phyloP scores from a whole-genome alignment of 73 alveolate genomes.

The Paramecium primaurelia region DNA sequence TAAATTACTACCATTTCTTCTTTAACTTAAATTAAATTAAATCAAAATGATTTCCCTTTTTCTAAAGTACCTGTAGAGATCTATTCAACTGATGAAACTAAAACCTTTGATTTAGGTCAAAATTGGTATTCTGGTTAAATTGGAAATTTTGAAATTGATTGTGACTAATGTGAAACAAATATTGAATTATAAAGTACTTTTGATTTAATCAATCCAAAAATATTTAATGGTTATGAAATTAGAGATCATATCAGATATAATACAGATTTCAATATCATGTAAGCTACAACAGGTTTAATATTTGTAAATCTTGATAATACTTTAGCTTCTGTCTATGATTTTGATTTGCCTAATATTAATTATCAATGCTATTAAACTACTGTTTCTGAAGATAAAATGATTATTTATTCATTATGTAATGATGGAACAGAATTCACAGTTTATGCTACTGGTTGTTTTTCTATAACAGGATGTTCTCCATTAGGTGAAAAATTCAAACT shows the following conservation, averaged over 20 bases:
- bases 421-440: background rate
- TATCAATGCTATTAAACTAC: background rate
- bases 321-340: background rate
- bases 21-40: background rate
- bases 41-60: background rate
- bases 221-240: background rate
- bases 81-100: background rate
- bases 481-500: background rate
- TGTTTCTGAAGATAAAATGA: background rate
- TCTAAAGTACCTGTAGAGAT: background rate
- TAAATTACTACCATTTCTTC: background rate
- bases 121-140: conserved; percentile 29
- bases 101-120: background rate
- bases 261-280: background rate
- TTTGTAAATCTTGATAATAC: background rate
- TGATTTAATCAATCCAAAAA: too few relatives aligned
- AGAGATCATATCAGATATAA: background rate
- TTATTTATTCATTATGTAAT: background rate
- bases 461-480: conserved; percentile 2
- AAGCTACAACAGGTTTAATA: background rate
- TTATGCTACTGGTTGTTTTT: background rate
- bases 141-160: background rate
- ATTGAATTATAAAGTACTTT: background rate
- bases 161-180: background rate
- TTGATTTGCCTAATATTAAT: background rate